These are phyloP conservation scores for Magnaporthales sp. DNA, from an alignment of 2,329 filamentous ascomycete genomes.

Conservation along the genomic window DNA sequence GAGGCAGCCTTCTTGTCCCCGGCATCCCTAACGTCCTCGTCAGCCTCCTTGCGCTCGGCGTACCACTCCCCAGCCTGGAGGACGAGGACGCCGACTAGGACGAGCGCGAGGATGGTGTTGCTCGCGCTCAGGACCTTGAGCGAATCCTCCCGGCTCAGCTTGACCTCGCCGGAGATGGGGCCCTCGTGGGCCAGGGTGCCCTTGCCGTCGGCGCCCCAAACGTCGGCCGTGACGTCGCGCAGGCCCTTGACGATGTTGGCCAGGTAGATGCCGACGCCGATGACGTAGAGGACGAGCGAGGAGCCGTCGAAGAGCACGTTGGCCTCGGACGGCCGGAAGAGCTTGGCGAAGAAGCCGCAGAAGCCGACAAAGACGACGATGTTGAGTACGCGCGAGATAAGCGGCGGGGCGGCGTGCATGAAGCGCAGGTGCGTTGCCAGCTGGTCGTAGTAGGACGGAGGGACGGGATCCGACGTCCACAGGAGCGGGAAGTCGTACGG, in stretches of 20 bases:
- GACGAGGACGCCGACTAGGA: slow-evolving; percentile 83
- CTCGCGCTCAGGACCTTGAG: slow-evolving; percentile 86
- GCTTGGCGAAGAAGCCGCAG: slow-evolving; percentile 83
- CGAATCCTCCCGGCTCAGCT: slow-evolving; percentile 78
- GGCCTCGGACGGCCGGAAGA: slow-evolving; percentile 86
- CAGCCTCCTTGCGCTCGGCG: slow-evolving; percentile 83
- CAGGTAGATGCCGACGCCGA: slow-evolving; percentile 86
- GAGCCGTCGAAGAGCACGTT: slow-evolving; percentile 93
- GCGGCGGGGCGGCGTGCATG: slow-evolving; percentile 80
- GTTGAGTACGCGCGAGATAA: slow-evolving; percentile 89
- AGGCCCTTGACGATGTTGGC: slow-evolving; percentile 96
- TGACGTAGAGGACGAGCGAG: slow-evolving; percentile 72
- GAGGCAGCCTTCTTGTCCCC: neutral
- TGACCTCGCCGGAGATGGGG: slow-evolving; percentile 48
- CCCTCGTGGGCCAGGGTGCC: slow-evolving; percentile 29
- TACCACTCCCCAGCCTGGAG: slow-evolving; percentile 98
- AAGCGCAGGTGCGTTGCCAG: slow-evolving; percentile 87
- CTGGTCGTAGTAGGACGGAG: slow-evolving; percentile 66
- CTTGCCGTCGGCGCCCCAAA: slow-evolving; percentile 39
- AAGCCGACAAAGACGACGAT: slow-evolving; percentile 86
- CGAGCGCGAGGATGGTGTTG: slow-evolving; percentile 91
- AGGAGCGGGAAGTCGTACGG: slow-evolving; percentile 92
- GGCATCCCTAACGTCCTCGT: slow-evolving; percentile 33
- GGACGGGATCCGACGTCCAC: slow-evolving; percentile 61
- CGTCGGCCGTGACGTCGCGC: slow-evolving; percentile 67